Base-by-base conservation (phyloP, 2,329 filamentous ascomycete species). In the Diaporthe sp. region DNA sequence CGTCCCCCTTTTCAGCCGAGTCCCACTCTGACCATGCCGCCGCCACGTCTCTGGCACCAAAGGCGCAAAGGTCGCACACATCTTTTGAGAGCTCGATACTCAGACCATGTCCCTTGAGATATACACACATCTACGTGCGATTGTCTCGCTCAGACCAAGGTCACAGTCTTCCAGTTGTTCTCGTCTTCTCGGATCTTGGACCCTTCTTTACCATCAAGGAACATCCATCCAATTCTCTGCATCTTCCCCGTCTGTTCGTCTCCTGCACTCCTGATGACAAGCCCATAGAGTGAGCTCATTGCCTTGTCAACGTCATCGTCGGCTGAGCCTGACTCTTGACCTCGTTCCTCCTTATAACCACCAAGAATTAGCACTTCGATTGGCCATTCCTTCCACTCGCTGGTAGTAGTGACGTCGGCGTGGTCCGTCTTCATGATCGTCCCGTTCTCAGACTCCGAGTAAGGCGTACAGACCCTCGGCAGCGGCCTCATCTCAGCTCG, bases 131-230 rank as follows among this genome's bases (percentile, higher is more conserved):
- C 31, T 10, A 7, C 4, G 17, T 58, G 13, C 7, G 15, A 53
- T 15, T 7, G 6, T 19, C 44, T 28, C 19, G 1, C 17, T 71
- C 51, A 73, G 10, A 73, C n/a, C 46, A 73, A 46, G 2, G 17
- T 62, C 42, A 71, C 28, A 53, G 73, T 65, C 34, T 17, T 71
- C 73, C 65, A 71, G 34, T 65, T 75, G 6, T 19, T 31, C 19
- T 57, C 49, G 19, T 71, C 67, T 7, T 75, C 46, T 44, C 42
- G 19, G 25, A 65, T 65, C 13, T 25, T 53, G 39, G n/a, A 42
- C 7, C 17, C 58, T 25, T 75, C 67, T n/a, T 46, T n/a, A 7
- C 31, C 57, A 7, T 71, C 44, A 13, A 74, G 1, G 7, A 44
- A 39, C 55, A 74, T 53, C 19, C 31, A 62, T 13, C 73, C 73